Base-by-base conservation (phyloP, 192 early-diverging fungal genomes). In the Coemansia sp. region DNA sequence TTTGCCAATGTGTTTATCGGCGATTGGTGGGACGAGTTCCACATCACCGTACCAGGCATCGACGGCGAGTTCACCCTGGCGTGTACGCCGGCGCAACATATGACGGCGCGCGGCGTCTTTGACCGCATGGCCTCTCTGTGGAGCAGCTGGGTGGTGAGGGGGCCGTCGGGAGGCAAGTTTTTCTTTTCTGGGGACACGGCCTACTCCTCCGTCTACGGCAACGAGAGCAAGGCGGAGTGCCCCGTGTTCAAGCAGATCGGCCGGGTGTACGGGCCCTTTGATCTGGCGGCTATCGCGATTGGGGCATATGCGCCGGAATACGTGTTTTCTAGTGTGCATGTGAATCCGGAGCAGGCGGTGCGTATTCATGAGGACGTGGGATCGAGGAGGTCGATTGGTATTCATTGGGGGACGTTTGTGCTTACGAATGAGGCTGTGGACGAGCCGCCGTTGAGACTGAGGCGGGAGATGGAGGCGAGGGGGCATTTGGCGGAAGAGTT, bases 401-500 rank as follows among this genome's bases (percentile, higher is more conserved):
- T 94, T 71, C 94, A 95, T 66, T 94, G 92, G 92, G 92, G 92
- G 9, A 92, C 91, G 12, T 95, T 90, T 85, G 62, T 85, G 3
- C 77, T 95, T 62, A 92, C 90, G 10, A 80, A 82, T 56, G 93
- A 93, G 65, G 79, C 83, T 12, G 68, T 87, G 5, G 83, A 73
- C 37, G 91, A 91, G 64, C 93, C 93, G 20, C 90, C 90, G 0
- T 47, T 71, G 16, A 78, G 87, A 25, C 70, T 52, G 48, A 52
- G 21, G 25, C 10, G 12, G 21, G 48, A 25, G 12, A 52, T 52
- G 48, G 3, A 13, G 48, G 48, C 48, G 10, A 21, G 48, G 8
- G 48, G 48, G 11, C 48, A 52, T 52, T 8, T 12, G 23, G 48
- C 20, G 48, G 25, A 52, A 10, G 48, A 52, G 26, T 52, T 52